Conservation (phyloP, 352 stramenopile genomes). For the Phytopythium montanum region DNA sequence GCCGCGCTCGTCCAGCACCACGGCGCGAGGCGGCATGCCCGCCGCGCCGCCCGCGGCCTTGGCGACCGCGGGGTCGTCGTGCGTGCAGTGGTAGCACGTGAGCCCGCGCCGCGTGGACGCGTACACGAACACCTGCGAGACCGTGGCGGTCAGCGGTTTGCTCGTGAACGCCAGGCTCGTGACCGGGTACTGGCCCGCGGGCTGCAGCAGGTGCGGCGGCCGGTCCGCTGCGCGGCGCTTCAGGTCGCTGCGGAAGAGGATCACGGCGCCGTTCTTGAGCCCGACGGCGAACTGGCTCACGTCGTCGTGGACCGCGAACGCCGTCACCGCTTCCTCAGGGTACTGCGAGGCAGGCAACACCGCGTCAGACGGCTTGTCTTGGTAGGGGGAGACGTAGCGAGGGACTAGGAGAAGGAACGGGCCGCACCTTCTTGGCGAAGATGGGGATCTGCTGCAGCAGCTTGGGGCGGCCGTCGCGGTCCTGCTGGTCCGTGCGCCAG, state of each 20-base stretch:
- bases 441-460: constrained; percentile 82
- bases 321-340: constrained; percentile 82
- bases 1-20: constrained; percentile 77
- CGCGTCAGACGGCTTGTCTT: background rate
- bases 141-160: constrained; percentile 62
- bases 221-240: constrained; percentile 64
- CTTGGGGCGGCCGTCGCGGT: constrained; percentile 82
- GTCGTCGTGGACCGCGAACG: constrained; percentile 83
- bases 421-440: constrained; percentile 73
- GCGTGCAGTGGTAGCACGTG: constrained; percentile 82
- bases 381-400: background rate
- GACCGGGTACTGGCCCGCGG: constrained; percentile 75
- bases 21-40: constrained; percentile 61
- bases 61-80: constrained; percentile 73
- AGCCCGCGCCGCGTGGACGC: constrained; percentile 73
- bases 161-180: constrained; percentile 76
- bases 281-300: constrained; percentile 78
- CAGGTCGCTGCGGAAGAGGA: constrained; percentile 76
- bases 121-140: constrained; percentile 75
- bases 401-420: background rate
- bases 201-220: constrained; percentile 67
- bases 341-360: constrained; percentile 26
- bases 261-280: constrained; percentile 80
- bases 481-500: constrained; percentile 87
- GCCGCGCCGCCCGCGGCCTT: constrained; percentile 62